These are phyloP conservation scores for Blastobotrys arbuscula DNA, from an alignment of 1,139 yeast genomes.

Conservation along the genomic window DNA sequence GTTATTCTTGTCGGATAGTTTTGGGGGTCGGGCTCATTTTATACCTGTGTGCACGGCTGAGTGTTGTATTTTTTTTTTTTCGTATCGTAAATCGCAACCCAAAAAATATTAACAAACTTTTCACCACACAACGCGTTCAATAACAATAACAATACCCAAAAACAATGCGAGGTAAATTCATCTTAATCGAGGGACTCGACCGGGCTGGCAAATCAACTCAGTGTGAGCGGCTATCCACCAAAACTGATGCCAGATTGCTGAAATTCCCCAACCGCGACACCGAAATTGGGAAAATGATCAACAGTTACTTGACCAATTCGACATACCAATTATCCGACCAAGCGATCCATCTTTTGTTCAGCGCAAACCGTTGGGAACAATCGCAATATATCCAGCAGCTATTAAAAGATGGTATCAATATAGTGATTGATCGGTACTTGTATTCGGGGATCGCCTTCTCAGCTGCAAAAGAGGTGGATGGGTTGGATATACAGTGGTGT, in stretches of 20 bases:
- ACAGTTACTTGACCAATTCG: conserved; percentile 52
- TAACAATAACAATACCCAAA: background rate
- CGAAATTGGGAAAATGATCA: conserved; percentile 69
- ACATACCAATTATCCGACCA: conserved; percentile 46
- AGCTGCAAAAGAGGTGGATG: conserved; percentile 56
- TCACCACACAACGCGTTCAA: background rate
- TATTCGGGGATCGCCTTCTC: conserved; percentile 94
- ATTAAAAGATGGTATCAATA: conserved; percentile 49
- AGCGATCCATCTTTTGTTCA: conserved; percentile 79
- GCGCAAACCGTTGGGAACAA: conserved; percentile 94
- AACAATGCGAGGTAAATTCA: conserved; percentile 55
- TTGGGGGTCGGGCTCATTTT: no score
- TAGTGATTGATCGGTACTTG: conserved; percentile 80
- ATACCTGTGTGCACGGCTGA: no score
- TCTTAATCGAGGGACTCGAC: conserved; percentile 88
- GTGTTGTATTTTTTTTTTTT: no score
- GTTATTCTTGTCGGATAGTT: background rate
- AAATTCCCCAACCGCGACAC: conserved; percentile 90
- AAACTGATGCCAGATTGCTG: conserved; percentile 45
- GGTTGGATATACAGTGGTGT: conserved; percentile 69
- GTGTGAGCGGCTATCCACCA: conserved; percentile 44
- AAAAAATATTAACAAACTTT: no score
- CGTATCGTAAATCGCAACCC: no score
- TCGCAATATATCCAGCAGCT: conserved; percentile 43
- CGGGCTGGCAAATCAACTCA: conserved; percentile 95